These are phyloP conservation scores for Zizania palustris DNA, from an alignment of 202 grass and related monocot species.

Conservation along the genomic window DNA sequence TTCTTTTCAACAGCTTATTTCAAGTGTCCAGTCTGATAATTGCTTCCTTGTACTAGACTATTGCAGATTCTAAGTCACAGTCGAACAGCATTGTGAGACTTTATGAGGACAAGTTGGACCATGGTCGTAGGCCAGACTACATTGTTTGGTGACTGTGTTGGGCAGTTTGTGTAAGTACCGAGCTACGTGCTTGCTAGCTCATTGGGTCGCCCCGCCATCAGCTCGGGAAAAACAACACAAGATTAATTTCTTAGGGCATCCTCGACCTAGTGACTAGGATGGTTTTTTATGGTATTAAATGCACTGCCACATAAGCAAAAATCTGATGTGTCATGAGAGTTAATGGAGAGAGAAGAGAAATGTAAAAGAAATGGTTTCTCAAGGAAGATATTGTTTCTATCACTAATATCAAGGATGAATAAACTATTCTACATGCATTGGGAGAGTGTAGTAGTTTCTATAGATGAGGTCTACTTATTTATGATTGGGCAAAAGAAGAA, in stretches of 20 bases:
- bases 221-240: background rate
- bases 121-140: constrained; percentile 10
- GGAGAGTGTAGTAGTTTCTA: too few species aligned
- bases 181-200: background rate
- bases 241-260: constrained; percentile 16
- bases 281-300: too few species aligned
- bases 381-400: too few species aligned
- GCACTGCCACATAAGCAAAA: too few species aligned
- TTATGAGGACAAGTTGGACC: constrained; percentile 17
- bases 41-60: constrained; percentile 11
- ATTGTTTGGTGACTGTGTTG: background rate
- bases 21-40: constrained; percentile 5
- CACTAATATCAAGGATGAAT: too few species aligned
- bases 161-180: background rate
- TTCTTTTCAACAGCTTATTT: constrained; percentile 29
- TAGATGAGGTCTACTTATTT: too few species aligned
- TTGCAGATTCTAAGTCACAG: constrained; percentile 36
- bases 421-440: too few species aligned
- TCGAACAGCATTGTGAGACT: constrained; percentile 23
- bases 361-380: too few species aligned
- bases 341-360: too few species aligned
- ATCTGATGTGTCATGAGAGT: too few species aligned
- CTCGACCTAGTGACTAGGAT: too few species aligned
- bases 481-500: too few species aligned
- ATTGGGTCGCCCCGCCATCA: background rate